Evolutionary conservation across 768 basidiomycete species (phyloP).

Genomic region (Tubosaeta sp.): DNA sequence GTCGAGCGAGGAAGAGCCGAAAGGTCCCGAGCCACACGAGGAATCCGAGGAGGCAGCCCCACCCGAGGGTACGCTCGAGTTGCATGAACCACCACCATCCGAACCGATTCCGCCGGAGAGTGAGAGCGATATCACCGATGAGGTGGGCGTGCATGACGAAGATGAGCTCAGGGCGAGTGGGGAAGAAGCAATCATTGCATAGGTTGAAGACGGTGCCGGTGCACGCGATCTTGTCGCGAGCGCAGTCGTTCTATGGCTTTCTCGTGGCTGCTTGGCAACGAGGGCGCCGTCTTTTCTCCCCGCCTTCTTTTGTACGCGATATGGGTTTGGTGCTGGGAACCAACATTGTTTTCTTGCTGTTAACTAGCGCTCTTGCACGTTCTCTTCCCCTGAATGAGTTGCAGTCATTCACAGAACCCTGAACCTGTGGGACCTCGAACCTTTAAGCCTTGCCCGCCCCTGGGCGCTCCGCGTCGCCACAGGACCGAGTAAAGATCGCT

Average conservation of each 20-base stretch:
- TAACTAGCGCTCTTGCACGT: not conserved
- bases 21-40: not conserved
- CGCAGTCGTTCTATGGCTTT: not conserved
- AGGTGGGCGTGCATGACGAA: conserved; percentile 17
- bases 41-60: conserved; percentile 6
- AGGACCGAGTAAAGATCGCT: not conserved
- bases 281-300: conserved; percentile 18
- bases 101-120: conserved; percentile 31
- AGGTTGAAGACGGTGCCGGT: conserved; percentile 18
- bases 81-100: conserved; percentile 30
- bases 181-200: conserved; percentile 11
- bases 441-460: not conserved
- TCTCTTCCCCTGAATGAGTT: not conserved
- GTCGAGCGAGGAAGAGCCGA: not conserved
- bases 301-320: not conserved
- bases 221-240: conserved; percentile 6
- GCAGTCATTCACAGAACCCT: not conserved
- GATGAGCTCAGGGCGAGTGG: conserved; percentile 16
- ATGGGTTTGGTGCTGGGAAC: conserved; percentile 1
- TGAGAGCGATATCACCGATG: conserved; percentile 34
- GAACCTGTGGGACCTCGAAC: not conserved
- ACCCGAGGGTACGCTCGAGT: conserved; percentile 17
- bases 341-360: not conserved
- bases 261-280: conserved; percentile 14
- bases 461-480: not conserved